Evolutionary conservation across 495 filamentous ascomycete species (phyloP).

Genomic region (Penicillium steckii): DNA sequence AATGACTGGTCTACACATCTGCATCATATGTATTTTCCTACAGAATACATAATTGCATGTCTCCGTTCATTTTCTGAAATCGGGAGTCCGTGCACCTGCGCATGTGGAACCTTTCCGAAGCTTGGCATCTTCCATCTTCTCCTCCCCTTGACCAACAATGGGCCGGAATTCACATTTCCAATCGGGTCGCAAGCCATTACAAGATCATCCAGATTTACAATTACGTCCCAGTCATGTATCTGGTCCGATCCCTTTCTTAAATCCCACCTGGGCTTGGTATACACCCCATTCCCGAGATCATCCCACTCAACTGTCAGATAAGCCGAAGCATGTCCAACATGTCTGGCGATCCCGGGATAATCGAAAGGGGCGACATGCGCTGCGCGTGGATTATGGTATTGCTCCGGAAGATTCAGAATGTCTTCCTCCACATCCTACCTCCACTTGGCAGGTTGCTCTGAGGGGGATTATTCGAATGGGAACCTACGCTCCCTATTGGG

Average conservation of each 20-base stretch:
- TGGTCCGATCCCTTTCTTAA: slow-evolving; percentile 21
- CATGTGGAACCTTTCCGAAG: background rate
- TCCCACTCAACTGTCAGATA: background rate
- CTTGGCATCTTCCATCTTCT: background rate
- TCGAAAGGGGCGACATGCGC: slow-evolving; percentile 65
- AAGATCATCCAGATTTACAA: slow-evolving; percentile 8
- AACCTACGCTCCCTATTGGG: slow-evolving; percentile 61
- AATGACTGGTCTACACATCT: too few relatives aligned
- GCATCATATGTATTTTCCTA: too few relatives aligned
- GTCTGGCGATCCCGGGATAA: slow-evolving; percentile 68
- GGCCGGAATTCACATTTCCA: slow-evolving; percentile 18
- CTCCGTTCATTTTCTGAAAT: too few relatives aligned
- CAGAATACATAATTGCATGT: too few relatives aligned
- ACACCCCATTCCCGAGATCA: background rate
- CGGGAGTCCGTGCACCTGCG: background rate
- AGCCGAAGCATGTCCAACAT: slow-evolving; percentile 27
- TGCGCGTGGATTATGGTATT: slow-evolving; percentile 41
- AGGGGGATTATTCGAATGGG: slow-evolving; percentile 55
- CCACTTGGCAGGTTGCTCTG: slow-evolving; percentile 34
- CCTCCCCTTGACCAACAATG: slow-evolving; percentile 8
- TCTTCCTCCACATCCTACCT: slow-evolving; percentile 43
- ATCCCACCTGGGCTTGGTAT: slow-evolving; percentile 23
- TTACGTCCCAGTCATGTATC: slow-evolving; percentile 16
- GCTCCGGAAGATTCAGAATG: slow-evolving; percentile 21
- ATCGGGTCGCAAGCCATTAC: slow-evolving; percentile 14